Conservation (phyloP, 345 rosid species). For the Cardamine chenopodiifolia region DNA sequence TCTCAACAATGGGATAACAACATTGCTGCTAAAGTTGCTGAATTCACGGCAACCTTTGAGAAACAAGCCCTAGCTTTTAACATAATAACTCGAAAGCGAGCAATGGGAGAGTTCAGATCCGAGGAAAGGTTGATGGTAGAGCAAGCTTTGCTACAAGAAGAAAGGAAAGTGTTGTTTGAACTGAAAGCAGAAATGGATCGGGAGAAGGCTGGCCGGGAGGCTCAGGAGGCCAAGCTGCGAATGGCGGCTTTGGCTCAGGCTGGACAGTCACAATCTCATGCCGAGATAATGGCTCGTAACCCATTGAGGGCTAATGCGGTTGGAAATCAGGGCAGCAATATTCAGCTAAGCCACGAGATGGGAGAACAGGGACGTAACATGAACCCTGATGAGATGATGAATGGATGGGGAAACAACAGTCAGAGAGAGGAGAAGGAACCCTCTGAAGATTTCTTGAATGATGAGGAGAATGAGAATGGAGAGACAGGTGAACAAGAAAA, state of each 20-base stretch:
- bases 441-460: slow-evolving; percentile 93
- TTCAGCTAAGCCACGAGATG: slow-evolving; percentile 65
- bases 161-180: slow-evolving; percentile 67
- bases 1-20: slow-evolving; percentile 95
- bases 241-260: slow-evolving; percentile 87
- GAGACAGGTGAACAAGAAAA: slow-evolving; percentile 64
- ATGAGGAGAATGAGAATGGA: slow-evolving; percentile 90
- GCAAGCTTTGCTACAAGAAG: slow-evolving; percentile 88
- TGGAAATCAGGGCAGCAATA: slow-evolving; percentile 62
- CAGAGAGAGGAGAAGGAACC: slow-evolving; percentile 94
- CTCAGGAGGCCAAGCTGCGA: slow-evolving; percentile 71
- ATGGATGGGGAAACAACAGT: slow-evolving; percentile 85
- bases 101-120: slow-evolving; percentile 74
- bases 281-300: slow-evolving; percentile 69
- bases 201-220: slow-evolving; percentile 87
- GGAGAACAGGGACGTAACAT: slow-evolving; percentile 66
- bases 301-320: slow-evolving; percentile 75
- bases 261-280: slow-evolving; percentile 76
- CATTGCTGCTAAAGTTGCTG: slow-evolving; percentile 92
- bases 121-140: slow-evolving; percentile 96
- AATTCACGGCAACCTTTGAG: slow-evolving; percentile 91
- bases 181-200: slow-evolving; percentile 78
- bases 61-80: slow-evolving; percentile 94
- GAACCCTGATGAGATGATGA: slow-evolving; percentile 91
- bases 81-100: slow-evolving; percentile 75